A percentile compares a stretch with the other conserved stretches of the same genome.
Conservation (phyloP, 768 basidiomycete genomes). For the Auriculariales sp. region DNA sequence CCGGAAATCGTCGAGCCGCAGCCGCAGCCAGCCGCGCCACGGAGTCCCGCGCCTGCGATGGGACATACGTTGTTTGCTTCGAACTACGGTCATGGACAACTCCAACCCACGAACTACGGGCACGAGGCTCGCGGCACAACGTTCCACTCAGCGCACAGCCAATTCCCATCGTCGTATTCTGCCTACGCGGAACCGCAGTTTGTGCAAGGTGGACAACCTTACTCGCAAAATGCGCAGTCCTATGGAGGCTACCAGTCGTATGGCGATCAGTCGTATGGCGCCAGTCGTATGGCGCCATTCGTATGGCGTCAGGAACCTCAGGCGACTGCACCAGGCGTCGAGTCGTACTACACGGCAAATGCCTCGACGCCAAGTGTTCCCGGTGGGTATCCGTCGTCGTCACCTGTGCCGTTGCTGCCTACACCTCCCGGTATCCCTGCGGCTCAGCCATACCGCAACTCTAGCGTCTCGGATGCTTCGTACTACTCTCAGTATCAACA, state of each 20-base stretch:
- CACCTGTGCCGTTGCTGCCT: no score
- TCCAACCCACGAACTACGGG: constrained; percentile 24
- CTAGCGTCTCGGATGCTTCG: neutral
- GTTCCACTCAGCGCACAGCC: constrained; percentile 31
- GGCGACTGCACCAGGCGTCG: neutral
- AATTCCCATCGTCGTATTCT: neutral
- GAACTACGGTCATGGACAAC: constrained; percentile 1
- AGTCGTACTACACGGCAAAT: neutral
- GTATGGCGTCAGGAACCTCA: neutral
- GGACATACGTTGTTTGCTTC: constrained; percentile 1
- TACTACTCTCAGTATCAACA: neutral
- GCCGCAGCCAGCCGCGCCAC: constrained; percentile 6
- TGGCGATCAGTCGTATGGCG: no score
- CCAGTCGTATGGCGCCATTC: no score
- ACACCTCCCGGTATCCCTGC: neutral
- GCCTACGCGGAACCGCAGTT: no score
- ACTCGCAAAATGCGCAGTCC: no score
- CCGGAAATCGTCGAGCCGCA: constrained; percentile 22
- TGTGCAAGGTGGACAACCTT: no score
- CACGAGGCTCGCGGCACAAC: constrained; percentile 38
- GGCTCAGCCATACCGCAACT: neutral
- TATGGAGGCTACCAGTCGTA: no score
- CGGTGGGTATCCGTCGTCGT: neutral
- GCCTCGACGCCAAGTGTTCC: neutral
- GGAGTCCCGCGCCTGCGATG: neutral